Conservation (phyloP, 257 asterid species). For the Scutellaria galericulata region DNA sequence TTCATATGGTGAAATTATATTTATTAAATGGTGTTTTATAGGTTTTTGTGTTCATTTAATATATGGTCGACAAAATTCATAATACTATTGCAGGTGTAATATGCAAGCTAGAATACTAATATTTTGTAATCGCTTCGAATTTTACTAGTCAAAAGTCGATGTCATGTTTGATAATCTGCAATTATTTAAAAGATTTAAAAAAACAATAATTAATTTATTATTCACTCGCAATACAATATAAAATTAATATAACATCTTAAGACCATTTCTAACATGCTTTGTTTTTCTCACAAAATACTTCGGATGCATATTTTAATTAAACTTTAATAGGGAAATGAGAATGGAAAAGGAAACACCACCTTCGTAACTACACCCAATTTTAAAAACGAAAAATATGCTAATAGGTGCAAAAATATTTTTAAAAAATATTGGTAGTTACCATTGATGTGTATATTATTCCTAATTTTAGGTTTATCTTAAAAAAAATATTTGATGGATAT, state of each 20-base stretch:
- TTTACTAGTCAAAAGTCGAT: too few relatives aligned
- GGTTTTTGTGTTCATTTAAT: too few relatives aligned
- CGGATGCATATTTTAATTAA: slow-evolving; percentile 2
- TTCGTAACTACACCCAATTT: slow-evolving; percentile 4
- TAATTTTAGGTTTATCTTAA: neutral
- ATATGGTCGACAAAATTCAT: too few relatives aligned
- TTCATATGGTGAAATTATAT: too few relatives aligned
- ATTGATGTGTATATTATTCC: neutral
- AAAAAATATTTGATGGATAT: too few relatives aligned
- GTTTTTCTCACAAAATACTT: slow-evolving; percentile 16
- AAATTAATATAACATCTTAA: slow-evolving; percentile 17
- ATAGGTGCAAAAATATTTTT: neutral
- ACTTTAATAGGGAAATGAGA: neutral
- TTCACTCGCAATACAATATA: slow-evolving; percentile 23
- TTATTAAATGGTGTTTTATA: too few relatives aligned
- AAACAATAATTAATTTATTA: neutral
- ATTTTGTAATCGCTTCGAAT: too few relatives aligned
- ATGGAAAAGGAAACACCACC: slow-evolving; percentile 25
- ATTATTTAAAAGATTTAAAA: neutral
- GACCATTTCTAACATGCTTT: neutral
- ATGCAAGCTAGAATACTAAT: too few relatives aligned
- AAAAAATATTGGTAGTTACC: neutral
- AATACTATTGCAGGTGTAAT: too few relatives aligned
- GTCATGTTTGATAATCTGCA: too few relatives aligned
- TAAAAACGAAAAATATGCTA: neutral